These are phyloP conservation scores for Sclerotinia borealis DNA, from an alignment of 2,329 filamentous ascomycete species.

Conservation along the genomic window DNA sequence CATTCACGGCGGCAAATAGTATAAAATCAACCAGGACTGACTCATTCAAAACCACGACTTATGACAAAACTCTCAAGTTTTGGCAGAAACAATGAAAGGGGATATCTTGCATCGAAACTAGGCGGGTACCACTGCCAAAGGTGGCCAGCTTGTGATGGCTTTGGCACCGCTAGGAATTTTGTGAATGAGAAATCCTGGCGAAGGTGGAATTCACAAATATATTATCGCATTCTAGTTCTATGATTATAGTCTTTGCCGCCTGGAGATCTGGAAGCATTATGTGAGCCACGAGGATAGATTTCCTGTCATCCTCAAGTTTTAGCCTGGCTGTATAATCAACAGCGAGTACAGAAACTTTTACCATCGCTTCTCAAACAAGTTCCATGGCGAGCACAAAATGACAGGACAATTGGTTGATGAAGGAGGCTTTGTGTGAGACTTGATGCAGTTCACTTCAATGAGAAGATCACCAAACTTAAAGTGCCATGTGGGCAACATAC, in stretches of 20 bases:
- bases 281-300: neutral
- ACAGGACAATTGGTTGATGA: neutral
- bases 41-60: neutral
- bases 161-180: neutral
- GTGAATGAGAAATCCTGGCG: neutral
- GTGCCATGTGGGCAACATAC: neutral
- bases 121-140: neutral
- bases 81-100: neutral
- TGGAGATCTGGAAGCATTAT: neutral
- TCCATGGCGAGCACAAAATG: neutral
- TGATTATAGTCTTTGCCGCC: neutral
- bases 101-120: neutral
- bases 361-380: neutral
- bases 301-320: neutral
- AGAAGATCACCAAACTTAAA: neutral
- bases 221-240: neutral
- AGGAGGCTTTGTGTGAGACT: neutral
- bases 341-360: neutral
- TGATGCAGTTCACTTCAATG: neutral
- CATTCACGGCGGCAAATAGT: neutral
- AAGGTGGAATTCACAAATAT: neutral
- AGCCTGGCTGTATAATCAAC: neutral
- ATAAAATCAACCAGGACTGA: neutral
- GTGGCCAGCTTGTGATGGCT: neutral
- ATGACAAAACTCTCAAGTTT: neutral